Evolutionary conservation across 2,329 filamentous ascomycete genomes (phyloP).

Genomic region (Aschersonia sp.): DNA sequence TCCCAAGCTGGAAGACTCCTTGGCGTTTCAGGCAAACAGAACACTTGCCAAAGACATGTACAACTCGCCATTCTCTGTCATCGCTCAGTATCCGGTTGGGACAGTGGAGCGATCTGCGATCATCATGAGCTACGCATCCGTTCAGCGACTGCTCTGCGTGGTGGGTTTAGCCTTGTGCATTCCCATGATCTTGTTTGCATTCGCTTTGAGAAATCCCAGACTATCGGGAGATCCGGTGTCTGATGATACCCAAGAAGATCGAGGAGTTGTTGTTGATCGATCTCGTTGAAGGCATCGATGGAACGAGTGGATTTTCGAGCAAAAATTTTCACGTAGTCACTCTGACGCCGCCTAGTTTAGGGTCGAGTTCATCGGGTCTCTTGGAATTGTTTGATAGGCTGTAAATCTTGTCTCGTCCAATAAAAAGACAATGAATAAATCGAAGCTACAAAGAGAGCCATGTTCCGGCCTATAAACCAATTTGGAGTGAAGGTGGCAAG

Average conservation of each 20-base stretch:
- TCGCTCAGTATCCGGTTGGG: constrained; percentile 22
- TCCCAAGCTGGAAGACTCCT: constrained; percentile 14
- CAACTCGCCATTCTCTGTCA: constrained; percentile 18
- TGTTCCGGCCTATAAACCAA: no score
- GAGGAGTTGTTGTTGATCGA: no score
- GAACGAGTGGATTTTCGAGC: no score
- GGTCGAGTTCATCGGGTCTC: no score
- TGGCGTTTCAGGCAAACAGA: constrained; percentile 18
- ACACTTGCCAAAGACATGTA: constrained; percentile 22
- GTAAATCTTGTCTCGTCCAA: no score
- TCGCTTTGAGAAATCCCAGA: constrained; percentile 26
- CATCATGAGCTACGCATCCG: constrained; percentile 27
- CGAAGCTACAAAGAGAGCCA: no score
- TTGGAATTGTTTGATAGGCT: no score
- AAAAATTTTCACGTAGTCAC: no score
- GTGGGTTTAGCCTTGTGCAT: constrained; percentile 30
- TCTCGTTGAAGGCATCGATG: no score
- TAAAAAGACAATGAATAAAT: no score
- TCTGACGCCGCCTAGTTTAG: no score
- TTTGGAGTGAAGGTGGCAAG: no score
- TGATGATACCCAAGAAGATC: not conserved
- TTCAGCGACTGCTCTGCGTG: constrained; percentile 28
- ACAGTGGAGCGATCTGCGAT: constrained; percentile 27
- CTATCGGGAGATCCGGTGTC: constrained; percentile 15
- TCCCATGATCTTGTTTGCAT: constrained; percentile 29